Evolutionary conservation across 495 filamentous ascomycete species (phyloP).

Genomic region (Penicillium ucsense): DNA sequence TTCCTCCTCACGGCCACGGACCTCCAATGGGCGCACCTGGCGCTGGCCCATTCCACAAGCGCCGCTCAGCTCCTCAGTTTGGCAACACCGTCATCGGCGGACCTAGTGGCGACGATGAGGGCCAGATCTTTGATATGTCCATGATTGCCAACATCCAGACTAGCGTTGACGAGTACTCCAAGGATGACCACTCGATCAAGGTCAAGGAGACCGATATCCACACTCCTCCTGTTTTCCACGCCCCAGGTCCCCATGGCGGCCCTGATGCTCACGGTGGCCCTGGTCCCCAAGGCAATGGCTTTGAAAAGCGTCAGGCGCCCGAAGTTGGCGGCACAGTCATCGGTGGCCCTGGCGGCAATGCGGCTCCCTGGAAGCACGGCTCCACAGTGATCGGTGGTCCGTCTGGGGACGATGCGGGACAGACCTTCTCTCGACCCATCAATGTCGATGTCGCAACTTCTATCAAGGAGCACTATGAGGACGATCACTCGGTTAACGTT

Average conservation of each 20-base stretch:
- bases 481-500: conserved; percentile 14
- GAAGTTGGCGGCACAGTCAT: conserved; percentile 8
- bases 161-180: conserved; percentile 9
- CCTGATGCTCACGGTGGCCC: background rate
- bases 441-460: conserved; percentile 8
- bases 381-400: conserved; percentile 15
- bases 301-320: conserved; percentile 10
- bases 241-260: background rate
- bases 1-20: background rate
- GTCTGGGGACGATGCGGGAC: conserved; percentile 12
- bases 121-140: conserved; percentile 16
- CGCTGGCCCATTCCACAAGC: conserved; percentile 12
- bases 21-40: conserved; percentile 8
- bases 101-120: conserved; percentile 21
- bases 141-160: conserved; percentile 14
- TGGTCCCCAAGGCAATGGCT: background rate
- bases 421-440: conserved; percentile 7
- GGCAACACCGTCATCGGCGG: conserved; percentile 17
- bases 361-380: background rate
- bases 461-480: conserved; percentile 12
- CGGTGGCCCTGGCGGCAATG: conserved; percentile 6
- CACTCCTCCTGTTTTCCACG: conserved; percentile 1
- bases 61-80: conserved; percentile 1
- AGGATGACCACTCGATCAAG: conserved; percentile 23
- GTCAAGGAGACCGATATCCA: conserved; percentile 15